Base-by-base conservation (phyloP, 441 rosid genomes). In the Populus trichocarpa region DNA sequence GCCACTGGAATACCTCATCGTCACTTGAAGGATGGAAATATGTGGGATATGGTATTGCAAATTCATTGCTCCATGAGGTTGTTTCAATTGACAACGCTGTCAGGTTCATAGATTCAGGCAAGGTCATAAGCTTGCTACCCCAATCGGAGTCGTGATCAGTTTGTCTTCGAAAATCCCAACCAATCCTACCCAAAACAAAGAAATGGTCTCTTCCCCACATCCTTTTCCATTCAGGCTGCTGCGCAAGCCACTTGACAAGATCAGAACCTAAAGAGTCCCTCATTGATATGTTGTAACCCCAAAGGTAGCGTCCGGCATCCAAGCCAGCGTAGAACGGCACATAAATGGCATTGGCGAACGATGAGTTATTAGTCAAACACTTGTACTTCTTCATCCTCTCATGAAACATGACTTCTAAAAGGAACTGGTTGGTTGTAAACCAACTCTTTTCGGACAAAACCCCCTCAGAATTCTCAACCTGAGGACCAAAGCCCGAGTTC, bases 131-230 rank as follows among this genome's bases (percentile, higher is more conserved):
- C 30, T 78, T 87, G 76, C 84, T 89, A 32, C 96, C 96, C 96
- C 96, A 92, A 0, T 72, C 88, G 2, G 87, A 72, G 1, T 77
- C 79, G 0, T 73, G 10, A 9, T 79, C 70, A 14, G 76, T 18
- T 8, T 10, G 40, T 70, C 94, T 82, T 53, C 80, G 75, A n/a
- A 89, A 91, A 84, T 94, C 93, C 90, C 90, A 87, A 70, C 86
- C 78, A 14, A 90, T 88, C 78, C 94, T 87, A n/a, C 98, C 96
- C 1, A 85, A 82, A 67, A 91, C 89, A 4, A 94, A 75, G 85
- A 92, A 92, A 81, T 92, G 98, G 78, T 94, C 94, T 78, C 84
- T 75, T 22, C 98, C 96, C 77, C 64, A 80, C 92, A 86, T 74
- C 53, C 68, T 86, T 71, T 76, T 81, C 98, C 97, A 91, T 77